phyloP scores from a whole-genome alignment of 352 stramenopile species.

The Phytopythium delawarense region DNA sequence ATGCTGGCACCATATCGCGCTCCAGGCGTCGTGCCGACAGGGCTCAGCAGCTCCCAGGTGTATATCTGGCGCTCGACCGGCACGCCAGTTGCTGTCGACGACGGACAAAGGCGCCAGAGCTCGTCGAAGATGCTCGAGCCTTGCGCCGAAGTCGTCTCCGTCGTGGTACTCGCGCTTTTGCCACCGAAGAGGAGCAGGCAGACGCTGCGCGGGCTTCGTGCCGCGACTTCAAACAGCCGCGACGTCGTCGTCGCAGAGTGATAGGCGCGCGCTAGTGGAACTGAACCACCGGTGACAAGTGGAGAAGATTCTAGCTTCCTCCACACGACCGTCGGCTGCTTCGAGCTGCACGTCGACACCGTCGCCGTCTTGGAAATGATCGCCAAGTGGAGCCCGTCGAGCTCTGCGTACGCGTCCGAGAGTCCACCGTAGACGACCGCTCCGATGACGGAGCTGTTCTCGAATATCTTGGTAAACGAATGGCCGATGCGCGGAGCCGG shows the following conservation, averaged over 20 bases:
- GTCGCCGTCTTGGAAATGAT: slow-evolving; percentile 32
- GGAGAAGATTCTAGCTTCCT: slow-evolving; percentile 17
- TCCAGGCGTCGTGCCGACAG: slow-evolving; percentile 42
- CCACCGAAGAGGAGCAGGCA: slow-evolving; percentile 62
- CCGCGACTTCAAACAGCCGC: slow-evolving; percentile 17
- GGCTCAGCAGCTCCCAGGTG: slow-evolving; percentile 48
- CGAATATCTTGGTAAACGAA: slow-evolving; percentile 52
- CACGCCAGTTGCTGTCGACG: not conserved
- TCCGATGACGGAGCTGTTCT: slow-evolving; percentile 35
- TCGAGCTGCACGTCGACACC: slow-evolving; percentile 11
- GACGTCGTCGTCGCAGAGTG: slow-evolving; percentile 41
- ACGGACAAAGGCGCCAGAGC: slow-evolving; percentile 64
- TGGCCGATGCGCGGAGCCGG: slow-evolving; percentile 50
- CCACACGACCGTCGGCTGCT: slow-evolving; percentile 36
- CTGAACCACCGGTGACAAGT: slow-evolving; percentile 4
- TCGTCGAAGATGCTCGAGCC: slow-evolving; percentile 57
- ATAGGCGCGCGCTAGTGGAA: slow-evolving; percentile 37
- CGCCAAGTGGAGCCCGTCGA: slow-evolving; percentile 36
- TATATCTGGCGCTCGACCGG: slow-evolving; percentile 40
- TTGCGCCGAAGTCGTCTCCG: slow-evolving; percentile 8
- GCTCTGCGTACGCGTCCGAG: slow-evolving; percentile 39
- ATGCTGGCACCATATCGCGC: slow-evolving; percentile 56
- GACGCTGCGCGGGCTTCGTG: slow-evolving; percentile 15
- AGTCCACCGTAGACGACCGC: slow-evolving; percentile 47
- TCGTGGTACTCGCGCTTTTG: slow-evolving; percentile 21